These are phyloP conservation scores for Podospora fimiseda DNA, from an alignment of 495 filamentous ascomycete genomes.

Conservation along the genomic window DNA sequence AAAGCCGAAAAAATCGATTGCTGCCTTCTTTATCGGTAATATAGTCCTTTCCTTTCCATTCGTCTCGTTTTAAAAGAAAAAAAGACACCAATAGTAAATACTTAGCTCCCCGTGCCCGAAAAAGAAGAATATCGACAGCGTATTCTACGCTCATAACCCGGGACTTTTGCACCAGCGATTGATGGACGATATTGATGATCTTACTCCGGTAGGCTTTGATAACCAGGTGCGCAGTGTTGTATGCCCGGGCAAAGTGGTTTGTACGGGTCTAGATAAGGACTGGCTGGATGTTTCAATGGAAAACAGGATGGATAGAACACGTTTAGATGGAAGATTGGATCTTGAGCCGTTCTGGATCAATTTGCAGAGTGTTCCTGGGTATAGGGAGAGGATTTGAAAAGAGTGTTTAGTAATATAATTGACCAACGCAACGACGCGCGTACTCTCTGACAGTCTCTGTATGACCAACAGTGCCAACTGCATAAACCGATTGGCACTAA, in stretches of 20 bases:
- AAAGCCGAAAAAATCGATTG: too few species aligned
- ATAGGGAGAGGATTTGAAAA: neutral
- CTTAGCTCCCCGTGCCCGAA: neutral
- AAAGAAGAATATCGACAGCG: neutral
- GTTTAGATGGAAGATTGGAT: neutral
- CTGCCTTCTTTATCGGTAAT: too few species aligned
- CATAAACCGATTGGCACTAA: too few species aligned
- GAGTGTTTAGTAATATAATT: neutral
- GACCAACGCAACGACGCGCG: too few species aligned
- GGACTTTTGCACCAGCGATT: slow-evolving; percentile 8
- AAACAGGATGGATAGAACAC: neutral
- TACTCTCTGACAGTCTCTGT: too few species aligned
- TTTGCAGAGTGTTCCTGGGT: neutral
- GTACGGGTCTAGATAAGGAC: neutral
- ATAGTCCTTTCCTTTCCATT: too few species aligned
- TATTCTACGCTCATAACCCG: neutral
- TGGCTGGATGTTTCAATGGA: neutral
- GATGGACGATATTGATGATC: neutral
- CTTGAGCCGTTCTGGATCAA: neutral
- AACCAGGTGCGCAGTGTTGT: slow-evolving; percentile 10
- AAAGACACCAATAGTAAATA: too few species aligned
- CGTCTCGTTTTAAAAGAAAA: neutral
- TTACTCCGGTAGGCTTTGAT: slow-evolving; percentile 6
- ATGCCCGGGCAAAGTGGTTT: slow-evolving; percentile 3
- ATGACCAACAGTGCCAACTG: too few species aligned